Evolutionary conservation across 1,284 basidiomycete genomes (phyloP).

Genomic region (Athelia sp.): DNA sequence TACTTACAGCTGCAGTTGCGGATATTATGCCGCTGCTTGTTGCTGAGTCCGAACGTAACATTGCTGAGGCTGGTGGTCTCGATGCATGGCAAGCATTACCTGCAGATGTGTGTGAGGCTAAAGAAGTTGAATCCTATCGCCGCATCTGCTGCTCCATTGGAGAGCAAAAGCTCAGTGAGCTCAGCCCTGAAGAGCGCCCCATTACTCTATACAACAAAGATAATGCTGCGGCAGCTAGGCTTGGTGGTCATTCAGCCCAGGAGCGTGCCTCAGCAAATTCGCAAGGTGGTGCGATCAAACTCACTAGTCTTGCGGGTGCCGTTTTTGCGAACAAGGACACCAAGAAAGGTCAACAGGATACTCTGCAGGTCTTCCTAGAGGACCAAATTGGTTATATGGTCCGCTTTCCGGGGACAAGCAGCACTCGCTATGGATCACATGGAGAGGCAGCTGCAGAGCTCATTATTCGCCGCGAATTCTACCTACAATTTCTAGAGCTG

Average conservation of each 20-base stretch:
- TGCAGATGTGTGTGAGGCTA: conserved; percentile 6
- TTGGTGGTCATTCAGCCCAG: conserved; percentile 5
- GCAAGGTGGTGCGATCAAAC: conserved; percentile 22
- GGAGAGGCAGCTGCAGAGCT: conserved; percentile 6
- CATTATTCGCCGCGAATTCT: conserved; percentile 1
- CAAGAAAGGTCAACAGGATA: conserved; percentile 28
- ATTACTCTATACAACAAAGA: conserved; percentile 23
- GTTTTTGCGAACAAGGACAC: conserved; percentile 27
- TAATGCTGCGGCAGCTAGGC: conserved; percentile 17
- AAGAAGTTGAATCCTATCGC: conserved; percentile 1
- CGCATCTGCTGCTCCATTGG: conserved; percentile 8
- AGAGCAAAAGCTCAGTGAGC: conserved; percentile 6
- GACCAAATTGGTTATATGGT: conserved; percentile 4
- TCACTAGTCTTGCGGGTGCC: conserved; percentile 19
- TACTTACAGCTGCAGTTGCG: neutral
- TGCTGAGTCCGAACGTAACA: conserved; percentile 1
- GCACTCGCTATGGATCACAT: conserved; percentile 10
- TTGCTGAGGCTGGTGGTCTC: conserved; percentile 12
- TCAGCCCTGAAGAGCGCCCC: conserved; percentile 16
- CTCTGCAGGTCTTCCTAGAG: conserved; percentile 11
- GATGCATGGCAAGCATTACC: conserved; percentile 11
- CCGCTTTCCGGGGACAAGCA: conserved; percentile 10
- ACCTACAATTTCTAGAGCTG: conserved; percentile 16
- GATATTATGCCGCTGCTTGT: conserved; percentile 7
- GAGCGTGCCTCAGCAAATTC: conserved; percentile 16